Conservation (phyloP, 345 rosid genomes). For the Limnanthes douglasii region DNA sequence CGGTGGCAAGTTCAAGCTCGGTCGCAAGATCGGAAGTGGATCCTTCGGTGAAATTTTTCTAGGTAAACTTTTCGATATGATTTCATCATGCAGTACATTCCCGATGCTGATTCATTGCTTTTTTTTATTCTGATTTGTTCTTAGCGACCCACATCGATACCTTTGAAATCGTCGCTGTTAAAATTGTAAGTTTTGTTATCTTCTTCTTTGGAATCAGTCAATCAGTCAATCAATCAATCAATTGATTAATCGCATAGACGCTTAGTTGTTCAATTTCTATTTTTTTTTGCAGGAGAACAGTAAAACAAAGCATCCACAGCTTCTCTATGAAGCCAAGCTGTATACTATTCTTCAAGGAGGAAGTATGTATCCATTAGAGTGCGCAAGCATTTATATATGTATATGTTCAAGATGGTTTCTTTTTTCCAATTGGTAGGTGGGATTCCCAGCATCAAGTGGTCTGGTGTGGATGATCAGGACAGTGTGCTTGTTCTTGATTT, state of each 20-base stretch:
- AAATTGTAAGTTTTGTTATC: slow-evolving; percentile 97
- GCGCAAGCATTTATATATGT: too few species aligned
- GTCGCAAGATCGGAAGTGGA: slow-evolving; percentile 93
- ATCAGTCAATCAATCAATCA: too few species aligned
- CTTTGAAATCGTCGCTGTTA: slow-evolving; percentile 83
- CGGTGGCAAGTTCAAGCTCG: slow-evolving; percentile 88
- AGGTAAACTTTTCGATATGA: too few species aligned
- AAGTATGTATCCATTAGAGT: too few species aligned
- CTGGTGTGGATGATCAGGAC: slow-evolving; percentile 72
- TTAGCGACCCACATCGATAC: slow-evolving; percentile 89
- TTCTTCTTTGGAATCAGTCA: too few species aligned
- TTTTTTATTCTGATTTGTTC: slow-evolving; percentile 1
- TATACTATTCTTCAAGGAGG: slow-evolving; percentile 84
- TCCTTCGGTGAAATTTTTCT: slow-evolving; percentile 93
- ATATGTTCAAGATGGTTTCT: too few species aligned
- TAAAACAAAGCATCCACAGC: slow-evolving; percentile 79
- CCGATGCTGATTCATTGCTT: too few species aligned
- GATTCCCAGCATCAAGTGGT: slow-evolving; percentile 70
- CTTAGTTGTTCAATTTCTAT: too few species aligned
- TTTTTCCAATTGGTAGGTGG: slow-evolving; percentile 42
- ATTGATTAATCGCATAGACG: too few species aligned
- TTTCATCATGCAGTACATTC: too few species aligned
- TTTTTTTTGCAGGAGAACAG: slow-evolving; percentile 58
- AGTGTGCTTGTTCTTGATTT: slow-evolving; percentile 71
- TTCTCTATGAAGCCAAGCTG: slow-evolving; percentile 79